A percentile compares a stretch with the other conserved stretches of the same genome.
These are phyloP conservation scores for Plasmopara viticola DNA, from an alignment of 352 stramenopile species.

Conservation along the genomic window DNA sequence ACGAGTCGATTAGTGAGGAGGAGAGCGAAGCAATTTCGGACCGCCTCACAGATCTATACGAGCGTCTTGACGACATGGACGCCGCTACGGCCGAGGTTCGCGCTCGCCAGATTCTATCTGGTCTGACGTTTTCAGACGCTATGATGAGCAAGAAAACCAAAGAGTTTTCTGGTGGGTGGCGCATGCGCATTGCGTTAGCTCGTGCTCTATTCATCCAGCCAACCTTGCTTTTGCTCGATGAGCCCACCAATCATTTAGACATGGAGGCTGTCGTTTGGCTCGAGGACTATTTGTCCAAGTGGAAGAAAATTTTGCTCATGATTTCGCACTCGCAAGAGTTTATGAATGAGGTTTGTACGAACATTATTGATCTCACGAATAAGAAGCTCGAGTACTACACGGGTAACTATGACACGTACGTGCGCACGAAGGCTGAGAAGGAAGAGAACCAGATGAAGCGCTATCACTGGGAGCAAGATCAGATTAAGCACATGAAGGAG, in stretches of 20 bases:
- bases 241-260: slow-evolving; percentile 95
- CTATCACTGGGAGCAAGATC: slow-evolving; percentile 96
- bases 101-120: slow-evolving; percentile 91
- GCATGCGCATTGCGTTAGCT: slow-evolving; percentile 95
- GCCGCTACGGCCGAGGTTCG: slow-evolving; percentile 90
- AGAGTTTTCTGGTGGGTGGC: slow-evolving; percentile 94
- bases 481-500: slow-evolving; percentile 99
- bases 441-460: slow-evolving; percentile 98
- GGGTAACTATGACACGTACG: slow-evolving; percentile 98
- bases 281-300: slow-evolving; percentile 96
- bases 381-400: slow-evolving; percentile 96
- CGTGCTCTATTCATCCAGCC: slow-evolving; percentile 97
- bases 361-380: slow-evolving; percentile 95
- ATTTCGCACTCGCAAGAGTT: slow-evolving; percentile 98
- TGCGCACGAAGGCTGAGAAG: slow-evolving; percentile 93
- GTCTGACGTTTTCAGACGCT: slow-evolving; percentile 93
- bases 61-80: slow-evolving; percentile 94
- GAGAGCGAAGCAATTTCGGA: slow-evolving; percentile 82
- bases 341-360: slow-evolving; percentile 97
- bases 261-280: slow-evolving; percentile 99
- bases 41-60: slow-evolving; percentile 91
- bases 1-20: slow-evolving; percentile 86
- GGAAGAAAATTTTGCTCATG: slow-evolving; percentile 96
- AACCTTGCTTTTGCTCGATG: slow-evolving; percentile 91
- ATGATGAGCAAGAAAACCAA: slow-evolving; percentile 93